These are phyloP conservation scores for Trichoderma gracile DNA, from an alignment of 2,329 filamentous ascomycete species.

Conservation along the genomic window DNA sequence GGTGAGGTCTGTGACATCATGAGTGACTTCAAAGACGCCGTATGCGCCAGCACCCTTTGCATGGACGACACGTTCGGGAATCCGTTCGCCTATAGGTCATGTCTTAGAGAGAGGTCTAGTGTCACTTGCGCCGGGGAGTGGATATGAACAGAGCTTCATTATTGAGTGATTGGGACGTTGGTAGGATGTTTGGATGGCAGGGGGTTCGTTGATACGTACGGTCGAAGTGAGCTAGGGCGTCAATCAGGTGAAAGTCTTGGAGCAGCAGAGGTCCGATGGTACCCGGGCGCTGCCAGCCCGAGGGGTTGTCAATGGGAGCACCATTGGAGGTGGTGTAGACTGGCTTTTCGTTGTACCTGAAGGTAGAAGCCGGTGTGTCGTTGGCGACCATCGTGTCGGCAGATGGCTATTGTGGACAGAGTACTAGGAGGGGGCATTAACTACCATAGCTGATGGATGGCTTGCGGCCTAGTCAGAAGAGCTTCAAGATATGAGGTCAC, in stretches of 20 bases:
- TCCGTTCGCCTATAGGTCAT: constrained; percentile 42
- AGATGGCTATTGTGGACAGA: not conserved
- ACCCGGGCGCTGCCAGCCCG: constrained; percentile 53
- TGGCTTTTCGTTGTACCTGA: constrained; percentile 58
- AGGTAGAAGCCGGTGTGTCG: constrained; percentile 47
- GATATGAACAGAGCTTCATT: too few relatives aligned
- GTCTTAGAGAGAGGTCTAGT: constrained; percentile 3
- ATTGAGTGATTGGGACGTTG: too few relatives aligned
- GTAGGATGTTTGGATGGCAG: too few relatives aligned
- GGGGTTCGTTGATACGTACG: constrained; percentile 38
- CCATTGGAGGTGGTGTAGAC: constrained; percentile 63
- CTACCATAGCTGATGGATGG: not conserved
- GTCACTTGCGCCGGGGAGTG: too few relatives aligned
- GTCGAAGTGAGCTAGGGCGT: constrained; percentile 58
- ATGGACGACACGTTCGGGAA: constrained; percentile 48
- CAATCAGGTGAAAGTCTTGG: constrained; percentile 66
- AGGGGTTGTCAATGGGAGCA: constrained; percentile 55
- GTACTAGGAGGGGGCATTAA: not conserved
- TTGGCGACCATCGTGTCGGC: constrained; percentile 45
- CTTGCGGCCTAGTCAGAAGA: not conserved
- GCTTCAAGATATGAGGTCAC: not conserved
- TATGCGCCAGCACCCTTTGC: constrained; percentile 47
- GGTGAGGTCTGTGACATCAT: constrained; percentile 58
- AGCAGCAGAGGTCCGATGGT: constrained; percentile 60
- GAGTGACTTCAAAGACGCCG: constrained; percentile 61